These are phyloP conservation scores for Mycena sanguinolenta DNA, from an alignment of 768 basidiomycete species.

Conservation along the genomic window DNA sequence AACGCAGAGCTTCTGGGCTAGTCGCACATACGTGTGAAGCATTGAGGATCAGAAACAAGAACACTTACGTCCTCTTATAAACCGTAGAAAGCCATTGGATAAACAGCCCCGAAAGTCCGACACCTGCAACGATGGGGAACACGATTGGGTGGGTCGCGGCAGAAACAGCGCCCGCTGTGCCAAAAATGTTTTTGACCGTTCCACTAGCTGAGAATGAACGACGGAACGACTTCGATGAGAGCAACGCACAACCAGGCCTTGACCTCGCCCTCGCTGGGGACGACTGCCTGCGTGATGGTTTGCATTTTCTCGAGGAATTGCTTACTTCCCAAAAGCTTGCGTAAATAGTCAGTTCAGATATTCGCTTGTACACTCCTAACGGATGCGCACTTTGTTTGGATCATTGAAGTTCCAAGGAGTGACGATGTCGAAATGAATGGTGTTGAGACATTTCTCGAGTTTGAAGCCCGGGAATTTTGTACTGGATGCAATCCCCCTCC, in stretches of 20 bases:
- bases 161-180: constrained; percentile 1
- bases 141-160: not conserved
- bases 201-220: not conserved
- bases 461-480: not conserved
- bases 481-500: not conserved
- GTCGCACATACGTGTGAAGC: not conserved
- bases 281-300: not conserved
- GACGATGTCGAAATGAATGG: not conserved
- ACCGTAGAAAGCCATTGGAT: not conserved
- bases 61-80: constrained; percentile 1
- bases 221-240: not conserved
- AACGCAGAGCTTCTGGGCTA: too few species aligned
- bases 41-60: not conserved
- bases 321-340: not conserved
- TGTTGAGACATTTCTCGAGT: too few species aligned
- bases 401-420: not conserved
- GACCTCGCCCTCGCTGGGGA: not conserved
- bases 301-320: not conserved
- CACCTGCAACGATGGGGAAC: not conserved
- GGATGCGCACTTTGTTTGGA: not conserved
- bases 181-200: not conserved
- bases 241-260: constrained; percentile 2
- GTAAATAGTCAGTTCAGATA: not conserved
- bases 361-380: not conserved
- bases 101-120: not conserved